Evolutionary conservation across 2,329 filamentous ascomycete species (phyloP).

Genomic region (Apiospora saccharicola): DNA sequence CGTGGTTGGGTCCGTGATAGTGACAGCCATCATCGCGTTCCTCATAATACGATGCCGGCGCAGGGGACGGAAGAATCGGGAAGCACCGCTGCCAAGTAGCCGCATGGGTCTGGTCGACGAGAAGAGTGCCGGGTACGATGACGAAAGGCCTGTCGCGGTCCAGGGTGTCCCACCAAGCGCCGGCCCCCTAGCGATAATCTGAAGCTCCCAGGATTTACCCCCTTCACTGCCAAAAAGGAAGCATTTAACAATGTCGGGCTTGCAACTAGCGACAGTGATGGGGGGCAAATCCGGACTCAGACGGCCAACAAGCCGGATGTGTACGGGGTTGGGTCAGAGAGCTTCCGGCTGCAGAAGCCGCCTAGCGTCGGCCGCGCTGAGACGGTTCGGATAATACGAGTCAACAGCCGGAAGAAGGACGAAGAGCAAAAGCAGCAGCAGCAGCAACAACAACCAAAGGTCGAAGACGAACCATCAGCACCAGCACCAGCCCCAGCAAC

Average conservation of each 20-base stretch:
- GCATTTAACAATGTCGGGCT: slow-evolving; percentile 33
- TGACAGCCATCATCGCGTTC: slow-evolving; percentile 34
- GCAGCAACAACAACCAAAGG: slow-evolving; percentile 18
- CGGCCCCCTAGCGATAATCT: slow-evolving; percentile 33
- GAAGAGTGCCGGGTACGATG: slow-evolving; percentile 30
- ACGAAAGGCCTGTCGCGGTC: slow-evolving; percentile 36
- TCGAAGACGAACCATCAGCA: slow-evolving; percentile 29
- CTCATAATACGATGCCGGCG: slow-evolving; percentile 39
- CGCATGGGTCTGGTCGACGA: not conserved
- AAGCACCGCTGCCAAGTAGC: slow-evolving; percentile 23
- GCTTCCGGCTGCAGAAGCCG: slow-evolving; percentile 40
- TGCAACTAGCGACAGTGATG: slow-evolving; percentile 35
- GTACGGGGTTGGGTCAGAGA: slow-evolving; percentile 31
- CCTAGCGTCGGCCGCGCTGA: slow-evolving; percentile 38
- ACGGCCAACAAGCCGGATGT: slow-evolving; percentile 29
- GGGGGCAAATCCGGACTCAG: not conserved
- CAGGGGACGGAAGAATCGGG: slow-evolving; percentile 33
- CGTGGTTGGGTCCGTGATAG: slow-evolving; percentile 38
- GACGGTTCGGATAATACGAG: slow-evolving; percentile 41
- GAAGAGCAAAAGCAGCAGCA: no score
- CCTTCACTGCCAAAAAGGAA: slow-evolving; percentile 33
- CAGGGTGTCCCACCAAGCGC: slow-evolving; percentile 31
- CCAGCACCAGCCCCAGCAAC: not conserved
- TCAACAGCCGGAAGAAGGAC: slow-evolving; percentile 35
- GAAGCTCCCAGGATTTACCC: slow-evolving; percentile 39